Evolutionary conservation across 2,329 filamentous ascomycete genomes (phyloP).

Genomic region (Neophaeococcomyces mojaviensis): DNA sequence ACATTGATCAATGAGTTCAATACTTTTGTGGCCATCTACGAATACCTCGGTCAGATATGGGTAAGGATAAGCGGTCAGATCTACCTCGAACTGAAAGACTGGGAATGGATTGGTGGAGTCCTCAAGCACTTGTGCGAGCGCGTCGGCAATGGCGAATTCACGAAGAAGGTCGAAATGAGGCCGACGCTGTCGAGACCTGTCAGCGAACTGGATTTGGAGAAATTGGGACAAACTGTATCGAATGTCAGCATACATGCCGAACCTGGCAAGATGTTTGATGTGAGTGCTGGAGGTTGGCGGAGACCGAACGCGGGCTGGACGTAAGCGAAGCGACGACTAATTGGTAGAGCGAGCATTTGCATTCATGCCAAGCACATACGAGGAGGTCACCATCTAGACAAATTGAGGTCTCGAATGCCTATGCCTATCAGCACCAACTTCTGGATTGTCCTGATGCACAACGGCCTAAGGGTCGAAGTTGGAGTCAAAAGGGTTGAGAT

Average conservation of each 20-base stretch:
- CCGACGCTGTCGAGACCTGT: conserved; percentile 6
- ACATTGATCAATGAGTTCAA: conserved; percentile 52
- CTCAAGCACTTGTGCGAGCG: conserved; percentile 52
- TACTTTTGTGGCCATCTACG: conserved; percentile 62
- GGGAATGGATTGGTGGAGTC: conserved; percentile 58
- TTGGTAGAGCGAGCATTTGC: background rate
- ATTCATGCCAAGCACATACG: too few relatives aligned
- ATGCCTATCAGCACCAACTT: too few relatives aligned
- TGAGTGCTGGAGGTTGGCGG: conserved; percentile 6
- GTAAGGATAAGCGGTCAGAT: conserved; percentile 70
- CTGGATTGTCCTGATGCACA: too few relatives aligned
- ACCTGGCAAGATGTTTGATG: conserved; percentile 1
- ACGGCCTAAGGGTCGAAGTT: too few relatives aligned
- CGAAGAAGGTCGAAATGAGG: conserved; percentile 12
- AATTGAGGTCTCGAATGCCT: too few relatives aligned
- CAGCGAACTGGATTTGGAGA: conserved; percentile 11
- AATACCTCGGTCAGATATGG: conserved; percentile 60
- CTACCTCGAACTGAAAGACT: conserved; percentile 74
- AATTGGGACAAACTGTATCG: conserved; percentile 2
- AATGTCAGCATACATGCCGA: conserved; percentile 5
- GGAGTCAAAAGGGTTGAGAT: too few relatives aligned
- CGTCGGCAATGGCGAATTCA: conserved; percentile 28
- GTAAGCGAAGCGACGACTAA: background rate
- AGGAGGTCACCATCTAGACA: too few relatives aligned
- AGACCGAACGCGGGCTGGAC: background rate